Base-by-base conservation (phyloP, 305 asterid species). In the Rubia balearica region DNA sequence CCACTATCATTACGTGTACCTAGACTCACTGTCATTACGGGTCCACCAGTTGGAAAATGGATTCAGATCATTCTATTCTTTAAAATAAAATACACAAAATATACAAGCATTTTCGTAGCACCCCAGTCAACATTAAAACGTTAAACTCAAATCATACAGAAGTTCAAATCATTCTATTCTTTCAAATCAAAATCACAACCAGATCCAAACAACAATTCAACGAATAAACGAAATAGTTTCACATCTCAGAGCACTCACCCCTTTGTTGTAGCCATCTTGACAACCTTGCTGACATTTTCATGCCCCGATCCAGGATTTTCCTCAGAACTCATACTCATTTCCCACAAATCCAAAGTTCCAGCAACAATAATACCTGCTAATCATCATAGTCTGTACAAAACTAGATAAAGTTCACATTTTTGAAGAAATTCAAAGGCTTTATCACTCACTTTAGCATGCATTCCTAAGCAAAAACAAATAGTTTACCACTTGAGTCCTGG, bases 381-480 rank as follows among this genome's bases (percentile, higher is more conserved):
- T 51, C 6, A 48, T 48, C 14, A 21, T 33, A 33, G 22, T 10
- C 21, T 62, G 7, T 8, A 45, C 8, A 30, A 67, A 19, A 67
- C 7, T 2, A 41, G n/a, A 56, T 11, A 59, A 53, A 72, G 19
- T 7, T 40, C 21, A 64, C 11, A 65, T 8, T 9, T 41, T n/a
- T n/a, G 3, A 6, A 6, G 36, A 33, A 33, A 33, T 33, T 33
- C 96, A 68, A 92, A 92, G 70, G 79, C 89, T 71, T 82, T 92
- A 19, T 90, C 98, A 6, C 89, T 85, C 63, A 84, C 83, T 86
- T 89, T 90, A 51, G 96, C 79, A 6, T 88, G 73, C 71, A 85
- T 80, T 65, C 98, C 98, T 85, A 92, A 84, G 80, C 81, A 92
- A 70, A 73, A 92, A 90, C 60, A 92, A 92, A 73, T 70, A 90